Base-by-base conservation (phyloP, 805 yeast species). In the Hanseniaspora nectarophila region DNA sequence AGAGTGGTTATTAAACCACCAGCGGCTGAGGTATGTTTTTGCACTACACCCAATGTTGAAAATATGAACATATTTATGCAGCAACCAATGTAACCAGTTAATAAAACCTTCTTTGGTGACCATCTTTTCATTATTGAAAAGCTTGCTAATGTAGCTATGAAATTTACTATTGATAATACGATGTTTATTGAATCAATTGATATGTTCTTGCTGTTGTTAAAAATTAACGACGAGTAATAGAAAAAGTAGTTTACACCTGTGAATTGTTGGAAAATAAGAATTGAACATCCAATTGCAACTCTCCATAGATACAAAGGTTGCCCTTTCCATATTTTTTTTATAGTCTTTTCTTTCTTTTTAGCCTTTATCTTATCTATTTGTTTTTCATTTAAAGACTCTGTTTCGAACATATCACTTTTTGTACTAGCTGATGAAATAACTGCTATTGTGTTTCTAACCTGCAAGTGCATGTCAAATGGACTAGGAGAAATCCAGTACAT, bases 191-290 rank as follows among this genome's bases (percentile, higher is more conserved):
- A 63, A 62, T 74, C 78, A 16, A 31, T 8, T 6, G 83, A 71
- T 61, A 80, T 80, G 10, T 64, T 59, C 43, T 82, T 81, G 53
- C 75, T 79, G 51, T 78, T 72, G 57, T 73, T 64, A 67, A 80
- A 80, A 53, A 80, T 67, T 21, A 79, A 67, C 38, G 82, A 78
- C 54, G 82, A 80, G 59, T 79, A 80, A 62, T 79, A 79, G 67
- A 80, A 79, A 65, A 80, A 79, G 61, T 77, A 80, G 68, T 80
- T 80, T 56, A 74, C 71, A 64, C 85, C 85, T 33, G 80, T 73
- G 56, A 78, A 70, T 61, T 78, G 83, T 64, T 78, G 83, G 59
- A 78, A 67, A 8, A 76, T 67, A 75, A 81, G 82, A 54, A 81
- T 68, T 57, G 74, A 57, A 43, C 78, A 63, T 60, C 87, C 86